phyloP scores from a whole-genome alignment of 2,329 filamentous ascomycete species.

The Ceratocystis ficicola region DNA sequence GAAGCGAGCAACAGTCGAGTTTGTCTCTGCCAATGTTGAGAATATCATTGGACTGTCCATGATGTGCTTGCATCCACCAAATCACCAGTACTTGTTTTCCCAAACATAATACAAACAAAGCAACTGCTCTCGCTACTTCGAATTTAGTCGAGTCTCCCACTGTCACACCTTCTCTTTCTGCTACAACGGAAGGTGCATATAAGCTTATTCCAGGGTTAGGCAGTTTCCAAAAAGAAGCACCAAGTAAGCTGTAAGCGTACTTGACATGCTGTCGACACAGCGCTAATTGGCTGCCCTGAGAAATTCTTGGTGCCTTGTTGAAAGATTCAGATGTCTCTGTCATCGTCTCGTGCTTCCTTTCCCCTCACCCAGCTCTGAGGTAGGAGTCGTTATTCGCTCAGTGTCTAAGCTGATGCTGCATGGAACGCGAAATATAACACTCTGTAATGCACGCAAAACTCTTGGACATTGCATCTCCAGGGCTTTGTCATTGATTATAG shows the following conservation, averaged over 20 bases:
- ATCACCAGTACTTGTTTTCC: no score
- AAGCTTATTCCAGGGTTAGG: neutral
- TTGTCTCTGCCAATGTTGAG: no score
- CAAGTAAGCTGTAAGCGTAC: neutral
- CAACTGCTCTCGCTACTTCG: neutral
- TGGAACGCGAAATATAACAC: neutral
- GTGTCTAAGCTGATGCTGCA: neutral
- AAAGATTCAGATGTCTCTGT: neutral
- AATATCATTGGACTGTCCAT: no score
- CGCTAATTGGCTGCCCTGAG: neutral
- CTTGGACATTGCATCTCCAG: neutral
- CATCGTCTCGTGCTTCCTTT: neutral
- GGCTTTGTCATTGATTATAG: neutral
- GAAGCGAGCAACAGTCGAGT: no score
- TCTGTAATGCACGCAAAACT: neutral
- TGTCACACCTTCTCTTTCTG: conserved; percentile 3
- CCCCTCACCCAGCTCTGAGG: neutral
- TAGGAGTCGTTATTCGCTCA: no score
- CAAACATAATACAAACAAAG: neutral
- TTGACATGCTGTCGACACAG: neutral
- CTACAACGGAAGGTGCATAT: neutral
- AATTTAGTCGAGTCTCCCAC: neutral
- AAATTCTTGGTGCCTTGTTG: neutral
- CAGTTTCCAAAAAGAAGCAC: neutral
- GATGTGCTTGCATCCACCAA: no score